These are phyloP conservation scores for Solanum dulcamara DNA, from an alignment of 257 asterid genomes.

Conservation along the genomic window DNA sequence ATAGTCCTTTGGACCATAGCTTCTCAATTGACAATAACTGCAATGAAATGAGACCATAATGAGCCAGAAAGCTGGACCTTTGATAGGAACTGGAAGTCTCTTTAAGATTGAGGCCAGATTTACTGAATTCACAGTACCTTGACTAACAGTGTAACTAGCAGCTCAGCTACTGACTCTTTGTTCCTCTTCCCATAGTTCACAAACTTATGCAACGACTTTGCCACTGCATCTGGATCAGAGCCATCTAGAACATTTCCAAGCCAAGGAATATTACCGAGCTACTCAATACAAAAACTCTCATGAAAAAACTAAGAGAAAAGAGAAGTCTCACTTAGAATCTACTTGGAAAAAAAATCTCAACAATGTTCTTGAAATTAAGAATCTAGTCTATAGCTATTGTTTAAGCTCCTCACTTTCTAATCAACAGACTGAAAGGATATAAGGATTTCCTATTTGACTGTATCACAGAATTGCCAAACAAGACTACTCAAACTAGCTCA, in stretches of 20 bases:
- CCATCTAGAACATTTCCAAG: conserved; percentile 45
- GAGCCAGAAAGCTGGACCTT: background rate
- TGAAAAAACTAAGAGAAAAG: background rate
- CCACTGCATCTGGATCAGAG: conserved; percentile 52
- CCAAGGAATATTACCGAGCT: background rate
- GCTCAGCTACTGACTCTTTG: conserved; percentile 72
- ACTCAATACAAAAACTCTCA: background rate
- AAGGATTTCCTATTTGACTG: background rate
- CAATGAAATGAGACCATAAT: background rate
- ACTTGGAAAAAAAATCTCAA: background rate
- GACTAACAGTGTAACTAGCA: conserved; percentile 56
- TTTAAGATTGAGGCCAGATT: background rate
- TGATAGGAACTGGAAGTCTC: background rate
- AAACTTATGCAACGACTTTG: conserved; percentile 38
- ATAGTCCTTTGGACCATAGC: conserved; percentile 77
- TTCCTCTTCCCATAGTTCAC: conserved; percentile 56
- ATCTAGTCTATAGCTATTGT: background rate
- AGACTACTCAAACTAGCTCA: background rate
- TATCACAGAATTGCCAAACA: too few relatives aligned
- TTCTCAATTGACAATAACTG: conserved; percentile 78
- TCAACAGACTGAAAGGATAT: background rate
- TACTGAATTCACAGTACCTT: conserved; percentile 32
- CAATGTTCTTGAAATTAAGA: background rate
- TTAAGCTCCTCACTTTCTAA: background rate
- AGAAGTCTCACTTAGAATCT: background rate